Percentiles rank a stretch among this genome's conserved stretches.
Conservation (phyloP, 2,329 filamentous ascomycete genomes). For the Acephala macrosclerotiorum region DNA sequence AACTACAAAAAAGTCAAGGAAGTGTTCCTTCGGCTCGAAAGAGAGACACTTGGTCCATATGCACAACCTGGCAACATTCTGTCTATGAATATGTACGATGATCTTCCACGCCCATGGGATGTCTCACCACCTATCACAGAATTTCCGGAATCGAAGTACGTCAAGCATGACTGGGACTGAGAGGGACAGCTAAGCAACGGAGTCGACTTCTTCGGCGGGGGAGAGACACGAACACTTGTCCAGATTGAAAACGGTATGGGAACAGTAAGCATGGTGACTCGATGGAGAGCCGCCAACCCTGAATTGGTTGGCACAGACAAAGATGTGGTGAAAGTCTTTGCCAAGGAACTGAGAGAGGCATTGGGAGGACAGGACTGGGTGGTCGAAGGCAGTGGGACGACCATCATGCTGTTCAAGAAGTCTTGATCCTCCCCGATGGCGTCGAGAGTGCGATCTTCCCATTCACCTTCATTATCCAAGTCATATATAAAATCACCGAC, state of each 20-base stretch:
- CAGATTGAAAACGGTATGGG: conserved; percentile 38
- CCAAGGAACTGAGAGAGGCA: conserved; percentile 27
- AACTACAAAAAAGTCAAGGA: conserved; percentile 48
- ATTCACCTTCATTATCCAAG: background rate
- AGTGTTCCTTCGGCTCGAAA: conserved; percentile 47
- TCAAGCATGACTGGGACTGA: conserved; percentile 47
- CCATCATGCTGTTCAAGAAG: conserved; percentile 36
- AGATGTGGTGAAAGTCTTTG: conserved; percentile 43
- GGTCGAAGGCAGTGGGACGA: conserved; percentile 24
- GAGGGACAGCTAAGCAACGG: conserved; percentile 41
- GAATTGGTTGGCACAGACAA: conserved; percentile 46
- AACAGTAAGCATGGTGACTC: conserved; percentile 49
- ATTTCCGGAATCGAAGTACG: conserved; percentile 45
- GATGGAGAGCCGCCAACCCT: conserved; percentile 49
- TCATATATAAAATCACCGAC: background rate
- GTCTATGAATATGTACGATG: conserved; percentile 48
- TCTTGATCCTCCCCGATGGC: background rate
- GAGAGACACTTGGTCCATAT: conserved; percentile 47
- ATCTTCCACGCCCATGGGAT: conserved; percentile 54
- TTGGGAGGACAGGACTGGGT: conserved; percentile 29
- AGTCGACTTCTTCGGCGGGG: conserved; percentile 41
- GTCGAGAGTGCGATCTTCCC: background rate
- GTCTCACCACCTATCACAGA: conserved; percentile 36
- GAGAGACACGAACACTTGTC: conserved; percentile 25
- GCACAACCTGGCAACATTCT: conserved; percentile 48